Evolutionary conservation across 1,139 yeast species (phyloP).

Genomic region (Eremothecium coryli): DNA sequence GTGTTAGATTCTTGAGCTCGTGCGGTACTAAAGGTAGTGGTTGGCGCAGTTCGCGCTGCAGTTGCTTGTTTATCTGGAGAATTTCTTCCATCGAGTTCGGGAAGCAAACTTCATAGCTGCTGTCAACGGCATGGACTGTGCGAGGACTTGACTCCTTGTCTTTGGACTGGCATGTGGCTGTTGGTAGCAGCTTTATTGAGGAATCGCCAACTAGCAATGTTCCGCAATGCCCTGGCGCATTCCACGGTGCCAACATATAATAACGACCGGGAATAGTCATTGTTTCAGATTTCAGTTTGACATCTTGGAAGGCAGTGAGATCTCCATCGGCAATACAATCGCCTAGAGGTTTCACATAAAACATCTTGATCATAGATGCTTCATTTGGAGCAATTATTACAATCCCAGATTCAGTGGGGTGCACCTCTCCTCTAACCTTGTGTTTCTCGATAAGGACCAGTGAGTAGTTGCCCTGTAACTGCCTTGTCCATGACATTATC

Average conservation of each 20-base stretch:
- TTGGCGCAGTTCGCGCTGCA: slow-evolving; percentile 11
- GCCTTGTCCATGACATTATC: slow-evolving; percentile 24
- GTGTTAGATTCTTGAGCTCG: slow-evolving; percentile 16
- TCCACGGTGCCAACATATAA: slow-evolving; percentile 7
- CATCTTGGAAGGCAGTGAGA: slow-evolving; percentile 12
- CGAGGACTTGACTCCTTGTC: neutral
- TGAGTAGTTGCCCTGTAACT: slow-evolving; percentile 10
- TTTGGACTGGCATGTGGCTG: neutral
- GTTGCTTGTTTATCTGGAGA: slow-evolving; percentile 11
- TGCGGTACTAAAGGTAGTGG: slow-evolving; percentile 17
- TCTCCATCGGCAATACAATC: slow-evolving; percentile 19
- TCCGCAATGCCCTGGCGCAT: slow-evolving; percentile 11
- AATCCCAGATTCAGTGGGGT: neutral
- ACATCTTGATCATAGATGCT: slow-evolving; percentile 5
- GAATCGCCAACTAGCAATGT: slow-evolving; percentile 7
- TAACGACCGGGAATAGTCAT: slow-evolving; percentile 5
- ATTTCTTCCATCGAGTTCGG: slow-evolving; percentile 22
- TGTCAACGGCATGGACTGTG: slow-evolving; percentile 4
- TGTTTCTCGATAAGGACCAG: slow-evolving; percentile 13
- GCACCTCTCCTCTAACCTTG: slow-evolving; percentile 14
- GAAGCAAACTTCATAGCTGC: slow-evolving; percentile 7
- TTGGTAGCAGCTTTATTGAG: slow-evolving; percentile 10
- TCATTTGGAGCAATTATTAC: slow-evolving; percentile 6
- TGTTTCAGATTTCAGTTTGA: slow-evolving; percentile 14
- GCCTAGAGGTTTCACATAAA: slow-evolving; percentile 13